Conservation (phyloP, 2,329 filamentous ascomycete species). For the Fusarium zealandicum region DNA sequence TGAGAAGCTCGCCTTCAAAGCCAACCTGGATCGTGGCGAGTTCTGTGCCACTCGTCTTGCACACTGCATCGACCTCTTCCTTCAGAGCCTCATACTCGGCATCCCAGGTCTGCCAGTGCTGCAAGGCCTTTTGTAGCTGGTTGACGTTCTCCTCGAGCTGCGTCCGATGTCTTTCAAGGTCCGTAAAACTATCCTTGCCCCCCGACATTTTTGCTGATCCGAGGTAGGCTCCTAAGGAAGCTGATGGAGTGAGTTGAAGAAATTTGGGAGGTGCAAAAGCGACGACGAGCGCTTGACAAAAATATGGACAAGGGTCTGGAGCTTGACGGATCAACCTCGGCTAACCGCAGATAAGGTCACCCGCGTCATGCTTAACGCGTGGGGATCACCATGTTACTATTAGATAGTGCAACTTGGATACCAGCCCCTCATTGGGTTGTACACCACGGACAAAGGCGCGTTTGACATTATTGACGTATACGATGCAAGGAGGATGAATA, state of each 20-base stretch:
- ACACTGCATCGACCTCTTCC: slow-evolving; percentile 73
- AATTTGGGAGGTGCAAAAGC: slow-evolving; percentile 14
- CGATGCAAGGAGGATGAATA: slow-evolving; percentile 1
- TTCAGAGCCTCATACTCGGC: slow-evolving; percentile 90
- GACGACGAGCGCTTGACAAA: slow-evolving; percentile 29
- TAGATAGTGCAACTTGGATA: slow-evolving; percentile 9
- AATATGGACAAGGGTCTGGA: slow-evolving; percentile 11
- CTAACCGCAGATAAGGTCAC: slow-evolving; percentile 22
- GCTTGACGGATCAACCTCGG: slow-evolving; percentile 39
- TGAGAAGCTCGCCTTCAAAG: slow-evolving; percentile 69
- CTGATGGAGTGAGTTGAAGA: slow-evolving; percentile 15
- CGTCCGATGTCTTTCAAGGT: slow-evolving; percentile 77
- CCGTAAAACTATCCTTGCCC: slow-evolving; percentile 62
- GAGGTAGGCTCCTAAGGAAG: slow-evolving; percentile 13
- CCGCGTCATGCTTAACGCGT: not conserved
- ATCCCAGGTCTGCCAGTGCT: slow-evolving; percentile 91
- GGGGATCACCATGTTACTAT: not conserved
- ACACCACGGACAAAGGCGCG: slow-evolving; percentile 7
- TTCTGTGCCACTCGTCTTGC: slow-evolving; percentile 54
- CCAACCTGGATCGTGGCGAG: slow-evolving; percentile 64
- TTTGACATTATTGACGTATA: slow-evolving; percentile 3
- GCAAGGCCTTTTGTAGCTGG: slow-evolving; percentile 75
- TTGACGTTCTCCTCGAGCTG: slow-evolving; percentile 77
- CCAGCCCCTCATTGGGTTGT: not conserved
- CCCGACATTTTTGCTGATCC: slow-evolving; percentile 48